Evolutionary conservation across 2,329 filamentous ascomycete species (phyloP), one percentile per base, ranked within the genome.

Genomic region (Zasmidium angulare): DNA sequence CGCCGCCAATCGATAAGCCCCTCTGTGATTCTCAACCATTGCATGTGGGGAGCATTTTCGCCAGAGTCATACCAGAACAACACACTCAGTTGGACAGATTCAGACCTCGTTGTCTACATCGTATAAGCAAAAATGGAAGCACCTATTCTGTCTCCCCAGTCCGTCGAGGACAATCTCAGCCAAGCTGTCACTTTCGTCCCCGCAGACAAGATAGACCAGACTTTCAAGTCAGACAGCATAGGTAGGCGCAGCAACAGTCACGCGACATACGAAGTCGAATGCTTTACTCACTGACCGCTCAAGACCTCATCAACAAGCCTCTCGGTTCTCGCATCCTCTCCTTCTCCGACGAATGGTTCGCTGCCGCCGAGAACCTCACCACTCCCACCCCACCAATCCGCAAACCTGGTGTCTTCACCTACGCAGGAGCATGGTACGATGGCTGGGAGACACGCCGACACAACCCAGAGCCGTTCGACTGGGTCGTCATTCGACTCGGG

Each of bases 401-500:
- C 63, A 82, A 81, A 58, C 80, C 82, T 0, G 84, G 84, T 53
- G 78, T 84, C 67, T 86, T 85, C 73, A 78, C 82, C 46, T 81
- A 84, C 69, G 79, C 83, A 2, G 84, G 84, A 58, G 84, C 83
- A 50, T 87, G 84, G 84, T 87, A 86, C 69, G 84, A 87, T 69
- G 84, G 84, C 19, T 87, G 84, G 84, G 84, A 87, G 64, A 86
- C 84, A 3, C 77, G 84, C 4, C 77, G 84, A 23, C 84, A 87
- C 74, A 87, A 87, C 68, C 72, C 78, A 0, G 77, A 79, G 43
- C 77, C 80, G 11, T 84, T 79, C 62, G 84, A 87, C 72, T 87
- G 82, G 82, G 84, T 83, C 0, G 79, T 86, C 6, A 78, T 86
- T 59, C 77, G 81, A 48, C 77, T 86, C 0, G 84, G 84, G n/a